Evolutionary conservation across 371 early-diverging fungal species (phyloP).

Genomic region (Smittium culicis): DNA sequence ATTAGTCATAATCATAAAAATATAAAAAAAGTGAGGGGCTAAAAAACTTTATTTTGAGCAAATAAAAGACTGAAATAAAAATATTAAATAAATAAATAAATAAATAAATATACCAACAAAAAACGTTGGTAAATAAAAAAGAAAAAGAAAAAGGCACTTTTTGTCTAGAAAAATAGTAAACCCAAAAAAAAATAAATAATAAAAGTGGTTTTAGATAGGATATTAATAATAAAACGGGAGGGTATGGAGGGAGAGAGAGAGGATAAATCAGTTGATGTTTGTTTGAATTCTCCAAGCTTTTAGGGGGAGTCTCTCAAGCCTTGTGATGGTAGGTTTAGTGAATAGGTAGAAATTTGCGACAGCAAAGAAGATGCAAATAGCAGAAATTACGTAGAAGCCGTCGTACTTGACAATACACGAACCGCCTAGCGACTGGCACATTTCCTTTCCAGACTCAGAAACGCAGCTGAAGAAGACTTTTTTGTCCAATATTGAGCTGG

Average conservation of each 20-base stretch:
- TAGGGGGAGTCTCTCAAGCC: slow-evolving; percentile 38
- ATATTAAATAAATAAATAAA: too few species aligned
- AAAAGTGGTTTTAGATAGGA: not conserved
- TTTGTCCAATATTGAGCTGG: not conserved
- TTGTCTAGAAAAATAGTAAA: too few species aligned
- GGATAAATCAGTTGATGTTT: not conserved
- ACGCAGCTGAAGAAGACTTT: slow-evolving; percentile 37
- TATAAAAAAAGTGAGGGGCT: too few species aligned
- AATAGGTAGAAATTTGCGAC: slow-evolving; percentile 40
- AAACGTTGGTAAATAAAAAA: too few species aligned
- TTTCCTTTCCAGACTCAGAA: slow-evolving; percentile 41
- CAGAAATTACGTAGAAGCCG: slow-evolving; percentile 75
- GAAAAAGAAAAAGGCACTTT: too few species aligned
- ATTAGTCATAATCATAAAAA: too few species aligned
- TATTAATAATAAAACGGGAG: not conserved
- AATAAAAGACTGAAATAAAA: too few species aligned
- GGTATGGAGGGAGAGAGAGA: too few species aligned
- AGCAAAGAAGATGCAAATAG: slow-evolving; percentile 50
- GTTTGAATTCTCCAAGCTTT: not conserved
- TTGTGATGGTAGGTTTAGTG: slow-evolving; percentile 49
- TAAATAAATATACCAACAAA: too few species aligned
- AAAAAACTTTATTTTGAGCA: too few species aligned
- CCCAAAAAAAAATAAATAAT: too few species aligned
- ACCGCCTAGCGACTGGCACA: slow-evolving; percentile 55
- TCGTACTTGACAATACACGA: slow-evolving; percentile 49